Conservation (phyloP, 1,284 basidiomycete species). For the Phellopilus nigrolimitatus region DNA sequence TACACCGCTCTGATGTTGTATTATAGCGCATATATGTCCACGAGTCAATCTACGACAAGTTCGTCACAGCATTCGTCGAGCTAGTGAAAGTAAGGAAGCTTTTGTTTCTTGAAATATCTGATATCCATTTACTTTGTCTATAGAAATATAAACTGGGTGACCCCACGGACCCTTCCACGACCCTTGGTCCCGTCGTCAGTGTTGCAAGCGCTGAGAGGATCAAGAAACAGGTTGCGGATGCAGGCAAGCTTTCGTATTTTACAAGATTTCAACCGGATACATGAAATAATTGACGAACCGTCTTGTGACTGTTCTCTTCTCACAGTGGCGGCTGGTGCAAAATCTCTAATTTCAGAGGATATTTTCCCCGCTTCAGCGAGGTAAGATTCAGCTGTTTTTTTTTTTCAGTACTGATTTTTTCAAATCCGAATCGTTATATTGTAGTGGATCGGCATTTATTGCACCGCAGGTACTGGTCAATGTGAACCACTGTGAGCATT, state of each 20-base stretch:
- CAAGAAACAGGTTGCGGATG: constrained; percentile 80
- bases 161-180: constrained; percentile 69
- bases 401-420: background rate
- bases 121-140: background rate
- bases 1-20: background rate
- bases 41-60: constrained; percentile 74
- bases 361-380: constrained; percentile 65
- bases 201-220: constrained; percentile 80
- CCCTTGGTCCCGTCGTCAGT: constrained; percentile 89
- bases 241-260: constrained; percentile 44
- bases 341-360: constrained; percentile 65
- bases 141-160: constrained; percentile 83
- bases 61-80: constrained; percentile 73
- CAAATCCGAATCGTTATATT: background rate
- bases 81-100: constrained; percentile 55
- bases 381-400: constrained; percentile 37
- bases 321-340: constrained; percentile 74
- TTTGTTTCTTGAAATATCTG: background rate
- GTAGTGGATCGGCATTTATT: constrained; percentile 77
- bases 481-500: constrained; percentile 76
- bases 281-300: background rate
- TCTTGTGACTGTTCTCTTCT: background rate
- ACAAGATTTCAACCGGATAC: background rate
- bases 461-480: constrained; percentile 86
- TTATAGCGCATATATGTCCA: constrained; percentile 90